Conservation (phyloP, 2,329 filamentous ascomycete species). For the Amphichorda felina region DNA sequence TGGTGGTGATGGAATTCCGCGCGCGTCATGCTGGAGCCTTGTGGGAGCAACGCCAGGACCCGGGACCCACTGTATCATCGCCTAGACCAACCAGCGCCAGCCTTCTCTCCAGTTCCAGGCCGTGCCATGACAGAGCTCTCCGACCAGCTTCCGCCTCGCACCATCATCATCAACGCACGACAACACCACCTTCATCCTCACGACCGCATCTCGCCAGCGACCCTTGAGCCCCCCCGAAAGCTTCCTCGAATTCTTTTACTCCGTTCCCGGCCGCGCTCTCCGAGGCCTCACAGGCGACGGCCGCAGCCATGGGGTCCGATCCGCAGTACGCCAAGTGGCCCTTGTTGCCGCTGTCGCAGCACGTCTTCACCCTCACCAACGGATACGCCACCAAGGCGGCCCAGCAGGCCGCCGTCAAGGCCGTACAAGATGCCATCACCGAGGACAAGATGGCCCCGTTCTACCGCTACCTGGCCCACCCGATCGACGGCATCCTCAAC, state of each 20-base stretch:
- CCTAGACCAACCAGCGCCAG: background rate
- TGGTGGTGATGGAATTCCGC: slow-evolving; percentile 26
- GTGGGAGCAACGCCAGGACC: background rate
- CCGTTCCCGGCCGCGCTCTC: background rate
- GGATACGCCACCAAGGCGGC: slow-evolving; percentile 53
- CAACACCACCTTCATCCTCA: background rate
- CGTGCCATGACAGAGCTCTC: slow-evolving; percentile 2
- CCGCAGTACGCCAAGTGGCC: slow-evolving; percentile 81
- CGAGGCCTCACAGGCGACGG: background rate
- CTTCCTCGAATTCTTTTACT: background rate
- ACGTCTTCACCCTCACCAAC: slow-evolving; percentile 80
- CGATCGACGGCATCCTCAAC: slow-evolving; percentile 73
- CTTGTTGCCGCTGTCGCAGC: slow-evolving; percentile 68
- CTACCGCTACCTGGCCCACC: slow-evolving; percentile 75
- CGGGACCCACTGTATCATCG: background rate
- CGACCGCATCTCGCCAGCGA: background rate
- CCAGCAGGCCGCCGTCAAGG: slow-evolving; percentile 62
- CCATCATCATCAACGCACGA: background rate
- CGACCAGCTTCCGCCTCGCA: background rate
- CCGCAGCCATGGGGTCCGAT: slow-evolving; percentile 58
- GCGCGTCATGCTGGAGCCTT: slow-evolving; percentile 2
- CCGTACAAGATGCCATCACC: slow-evolving; percentile 69
- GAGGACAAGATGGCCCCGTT: slow-evolving; percentile 82
- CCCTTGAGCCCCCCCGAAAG: background rate
- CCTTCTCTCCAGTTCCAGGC: background rate